phyloP scores from a whole-genome alignment of 73 alveolate species.

The Paramecium bursaria region DNA sequence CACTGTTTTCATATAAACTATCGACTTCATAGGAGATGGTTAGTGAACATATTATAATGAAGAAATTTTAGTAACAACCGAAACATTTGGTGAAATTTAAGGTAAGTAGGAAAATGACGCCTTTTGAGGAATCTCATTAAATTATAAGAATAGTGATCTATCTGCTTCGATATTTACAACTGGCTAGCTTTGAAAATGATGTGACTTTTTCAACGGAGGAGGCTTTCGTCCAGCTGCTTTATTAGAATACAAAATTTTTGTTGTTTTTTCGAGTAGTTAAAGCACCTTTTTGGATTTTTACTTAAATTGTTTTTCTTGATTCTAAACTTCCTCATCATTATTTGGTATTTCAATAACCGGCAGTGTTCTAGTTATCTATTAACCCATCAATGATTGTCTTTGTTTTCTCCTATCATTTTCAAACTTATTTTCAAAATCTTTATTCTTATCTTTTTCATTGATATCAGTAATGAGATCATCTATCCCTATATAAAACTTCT shows the following conservation, averaged over 20 bases:
- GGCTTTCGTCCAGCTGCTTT: background rate
- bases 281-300: constrained; percentile 30
- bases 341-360: background rate
- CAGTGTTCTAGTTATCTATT: background rate
- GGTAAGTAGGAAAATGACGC: background rate
- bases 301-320: constrained; percentile 20
- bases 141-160: constrained; percentile 1
- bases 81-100: constrained; percentile 22
- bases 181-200: constrained; percentile 17
- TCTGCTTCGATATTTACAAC: constrained; percentile 25
- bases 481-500: constrained; percentile 24
- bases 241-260: constrained; percentile 7
- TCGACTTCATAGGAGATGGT: background rate
- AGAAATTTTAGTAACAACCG: background rate
- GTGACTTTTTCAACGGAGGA: background rate
- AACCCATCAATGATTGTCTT: background rate
- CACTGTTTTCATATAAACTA: background rate
- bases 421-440: constrained; percentile 7
- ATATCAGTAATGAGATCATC: constrained; percentile 13
- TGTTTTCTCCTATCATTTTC: constrained; percentile 2
- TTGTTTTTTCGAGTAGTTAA: constrained; percentile 27
- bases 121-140: constrained; percentile 30
- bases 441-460: background rate
- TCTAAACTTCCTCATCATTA: background rate
- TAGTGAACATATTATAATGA: background rate